Percentiles rank a stretch among this genome's conserved stretches.
Evolutionary conservation across 306 rosid species (phyloP).

Genomic region (Morella rubra): DNA sequence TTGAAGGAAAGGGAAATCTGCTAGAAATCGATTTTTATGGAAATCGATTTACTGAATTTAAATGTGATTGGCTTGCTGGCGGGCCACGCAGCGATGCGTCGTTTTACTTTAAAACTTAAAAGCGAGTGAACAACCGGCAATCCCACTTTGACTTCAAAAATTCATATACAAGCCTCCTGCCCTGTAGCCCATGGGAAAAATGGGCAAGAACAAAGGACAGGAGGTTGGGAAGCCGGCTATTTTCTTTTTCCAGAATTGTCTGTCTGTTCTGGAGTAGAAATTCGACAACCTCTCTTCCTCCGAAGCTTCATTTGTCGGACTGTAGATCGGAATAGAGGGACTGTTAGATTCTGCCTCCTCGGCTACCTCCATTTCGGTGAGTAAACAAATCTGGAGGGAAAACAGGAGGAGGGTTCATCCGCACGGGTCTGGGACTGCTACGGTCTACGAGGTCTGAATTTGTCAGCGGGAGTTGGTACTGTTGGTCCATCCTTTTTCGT

Average conservation of each 20-base stretch:
- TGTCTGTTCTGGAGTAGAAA: background rate
- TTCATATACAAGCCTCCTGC: too few relatives aligned
- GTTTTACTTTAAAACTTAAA: background rate
- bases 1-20: too few relatives aligned
- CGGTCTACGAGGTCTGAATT: background rate
- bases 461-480: background rate
- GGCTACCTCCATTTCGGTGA: background rate
- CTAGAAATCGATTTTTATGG: too few relatives aligned
- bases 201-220: background rate
- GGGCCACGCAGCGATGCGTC: background rate
- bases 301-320: background rate
- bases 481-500: background rate
- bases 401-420: background rate
- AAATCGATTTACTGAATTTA: too few relatives aligned
- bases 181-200: too few relatives aligned
- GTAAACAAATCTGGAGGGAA: background rate
- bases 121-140: slow-evolving; percentile 1
- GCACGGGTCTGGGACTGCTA: background rate
- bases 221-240: slow-evolving; percentile 6
- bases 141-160: background rate
- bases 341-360: slow-evolving; percentile 8
- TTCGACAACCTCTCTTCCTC: background rate
- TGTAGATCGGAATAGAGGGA: background rate
- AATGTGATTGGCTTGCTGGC: too few relatives aligned
- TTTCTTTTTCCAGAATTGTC: background rate